phyloP scores from a whole-genome alignment of 805 yeast species.

The Myxozyma melibiosi region DNA sequence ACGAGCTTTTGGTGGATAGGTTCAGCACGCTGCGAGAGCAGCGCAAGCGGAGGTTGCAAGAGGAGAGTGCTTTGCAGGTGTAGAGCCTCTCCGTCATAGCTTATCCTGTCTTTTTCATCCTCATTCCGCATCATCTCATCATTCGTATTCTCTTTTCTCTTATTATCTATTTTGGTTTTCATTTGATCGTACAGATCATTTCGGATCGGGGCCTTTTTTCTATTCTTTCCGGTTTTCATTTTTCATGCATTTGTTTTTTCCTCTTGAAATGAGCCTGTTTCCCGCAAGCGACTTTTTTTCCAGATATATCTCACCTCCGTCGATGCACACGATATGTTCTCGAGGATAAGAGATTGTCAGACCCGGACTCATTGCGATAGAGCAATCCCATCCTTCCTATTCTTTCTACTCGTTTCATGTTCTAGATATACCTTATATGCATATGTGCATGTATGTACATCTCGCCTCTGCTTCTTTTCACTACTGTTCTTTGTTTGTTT shows the following conservation, averaged over 20 bases:
- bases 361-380: too few species aligned
- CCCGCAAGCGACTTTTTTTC: neutral
- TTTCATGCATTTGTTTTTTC: neutral
- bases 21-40: neutral
- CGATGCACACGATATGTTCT: too few species aligned
- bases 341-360: too few species aligned
- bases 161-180: neutral
- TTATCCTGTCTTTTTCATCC: neutral
- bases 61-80: neutral
- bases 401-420: too few species aligned
- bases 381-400: too few species aligned
- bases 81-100: neutral
- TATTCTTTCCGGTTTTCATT: neutral
- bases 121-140: neutral
- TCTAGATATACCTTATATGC: too few species aligned
- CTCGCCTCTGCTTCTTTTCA: too few species aligned
- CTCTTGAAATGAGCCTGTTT: neutral
- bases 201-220: neutral
- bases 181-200: neutral
- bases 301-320: too few species aligned
- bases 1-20: slow-evolving; percentile 53
- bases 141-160: neutral
- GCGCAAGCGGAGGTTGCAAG: neutral
- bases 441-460: too few species aligned
- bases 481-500: too few species aligned